Evolutionary conservation across 306 rosid genomes (phyloP).

Genomic region (Castanea crenata): DNA sequence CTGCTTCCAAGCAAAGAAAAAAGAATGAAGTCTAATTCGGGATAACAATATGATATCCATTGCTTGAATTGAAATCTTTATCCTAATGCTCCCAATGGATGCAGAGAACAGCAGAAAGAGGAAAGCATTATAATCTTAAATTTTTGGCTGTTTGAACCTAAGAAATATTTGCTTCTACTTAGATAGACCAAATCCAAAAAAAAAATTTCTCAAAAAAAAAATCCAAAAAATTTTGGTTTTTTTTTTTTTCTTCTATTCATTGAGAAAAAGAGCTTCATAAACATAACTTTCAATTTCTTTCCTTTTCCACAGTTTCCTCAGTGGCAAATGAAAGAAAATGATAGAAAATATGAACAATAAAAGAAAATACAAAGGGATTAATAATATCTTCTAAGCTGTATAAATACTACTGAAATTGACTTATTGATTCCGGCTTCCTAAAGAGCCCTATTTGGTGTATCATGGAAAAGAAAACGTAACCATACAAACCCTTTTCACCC

Average conservation of each 20-base stretch:
- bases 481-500: neutral
- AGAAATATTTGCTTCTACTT: no score
- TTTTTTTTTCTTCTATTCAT: neutral
- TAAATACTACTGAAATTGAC: no score
- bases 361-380: neutral
- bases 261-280: neutral
- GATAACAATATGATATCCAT: neutral
- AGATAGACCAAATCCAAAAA: neutral
- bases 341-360: neutral
- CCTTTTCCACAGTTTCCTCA: no score
- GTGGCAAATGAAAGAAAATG: neutral
- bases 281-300: neutral
- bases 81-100: neutral
- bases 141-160: neutral
- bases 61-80: neutral
- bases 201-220: neutral
- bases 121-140: neutral
- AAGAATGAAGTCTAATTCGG: neutral
- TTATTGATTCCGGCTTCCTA: no score
- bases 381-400: neutral
- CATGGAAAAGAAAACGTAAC: neutral
- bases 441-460: no score
- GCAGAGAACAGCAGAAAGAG: neutral
- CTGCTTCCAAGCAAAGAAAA: slow-evolving; percentile 31
- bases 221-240: neutral